Base-by-base conservation (phyloP, 2,329 filamentous ascomycete genomes). In the Berkeleyomyces rouxiae region DNA sequence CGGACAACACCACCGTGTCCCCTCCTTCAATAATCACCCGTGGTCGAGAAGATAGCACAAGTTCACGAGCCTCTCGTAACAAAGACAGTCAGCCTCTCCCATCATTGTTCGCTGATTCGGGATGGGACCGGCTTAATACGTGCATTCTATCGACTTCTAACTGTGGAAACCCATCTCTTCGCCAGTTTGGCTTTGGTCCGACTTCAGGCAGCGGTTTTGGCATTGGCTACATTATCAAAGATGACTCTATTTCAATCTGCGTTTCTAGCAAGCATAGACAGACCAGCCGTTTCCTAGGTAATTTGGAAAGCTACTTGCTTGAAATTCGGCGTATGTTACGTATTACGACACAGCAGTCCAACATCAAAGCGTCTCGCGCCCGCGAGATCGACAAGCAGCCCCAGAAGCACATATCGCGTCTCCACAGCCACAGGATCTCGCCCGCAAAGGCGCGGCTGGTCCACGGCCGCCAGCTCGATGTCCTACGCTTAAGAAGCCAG, bases 171-270 rank as follows among this genome's bases (percentile, higher is more conserved):
- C 93, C 93, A 0, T 90, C 87, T 0, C 83, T 99, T 16, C 85
- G 93, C 1, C 92, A 97, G 69, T 99, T 99, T 69, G 93, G 93
- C 3, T 99, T 99, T 71, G 93, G 93, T 0, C 93, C 93, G 1
- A 95, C 92, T 0, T 92, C 88, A 0, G 92, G 85, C 1, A 90
- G 96, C 67, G 93, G 93, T 0, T 97, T 97, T 70, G 93, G 93
- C 39, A 96, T 99, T 63, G 93, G 93, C 2, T 99, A 99, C 76
- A 97, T 99, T 70, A 96, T 99, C 80, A 99, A 99, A 74, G 90
- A 95, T 67, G 88, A 93, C 61, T 60, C 63, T 43, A 66, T 68
- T 65, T 90, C 86, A 57, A 92, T 99, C 66, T 97, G 93, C 72
- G 90, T 91, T 0, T 88, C 86, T 11, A 93, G 87, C 70, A 96